Evolutionary conservation across 306 rosid genomes (phyloP), one percentile per base, ranked within the genome.

Genomic region (Fragaria iinumae): DNA sequence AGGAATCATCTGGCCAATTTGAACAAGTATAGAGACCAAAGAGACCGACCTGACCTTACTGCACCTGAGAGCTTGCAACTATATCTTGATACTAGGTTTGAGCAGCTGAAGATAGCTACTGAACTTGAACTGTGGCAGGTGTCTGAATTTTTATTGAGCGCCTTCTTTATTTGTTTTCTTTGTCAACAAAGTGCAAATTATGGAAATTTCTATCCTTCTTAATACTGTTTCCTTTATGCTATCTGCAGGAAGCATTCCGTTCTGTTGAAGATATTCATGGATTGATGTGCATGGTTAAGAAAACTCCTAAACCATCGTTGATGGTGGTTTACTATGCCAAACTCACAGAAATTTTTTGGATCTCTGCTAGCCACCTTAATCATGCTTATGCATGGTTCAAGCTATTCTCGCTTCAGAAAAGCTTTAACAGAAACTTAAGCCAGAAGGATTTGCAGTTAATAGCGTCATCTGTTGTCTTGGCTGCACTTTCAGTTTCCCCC

Each of bases 41-140:
- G 99, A 53, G 98, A 96, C 73, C 82, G 99, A 12, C 98, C 99
- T 45, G 99, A 96, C 76, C 85, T 96, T 44, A 79, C 96, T 20
- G 90, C 91, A 18, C 97, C 97, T 12, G 99, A 96, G 76, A 96
- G 96, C 83, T 83, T 96, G 90, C 99, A 96, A 21, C 85, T 92
- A 27, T 96, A 96, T 73, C 93, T 92, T 20, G 99, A 96, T 74
- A 96, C 99, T 25, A 91, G 99, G 85, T 87, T 92, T 83, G 99
- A 96, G 82, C 99, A 96, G 87, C 90, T 96, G 75, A 96, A 96
- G 82, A 85, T 92, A 83, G 99, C 99, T 69, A 91, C 98, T 0
- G 99, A 96, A 57, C 93, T 91, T 53, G 93, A 86, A 84, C 97
- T 96, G 68, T 96, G 99, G 99, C 99, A 96, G 99, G 99, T 92